Conservation (phyloP, 2,329 filamentous ascomycete species). For the Fusarium stilboides region DNA sequence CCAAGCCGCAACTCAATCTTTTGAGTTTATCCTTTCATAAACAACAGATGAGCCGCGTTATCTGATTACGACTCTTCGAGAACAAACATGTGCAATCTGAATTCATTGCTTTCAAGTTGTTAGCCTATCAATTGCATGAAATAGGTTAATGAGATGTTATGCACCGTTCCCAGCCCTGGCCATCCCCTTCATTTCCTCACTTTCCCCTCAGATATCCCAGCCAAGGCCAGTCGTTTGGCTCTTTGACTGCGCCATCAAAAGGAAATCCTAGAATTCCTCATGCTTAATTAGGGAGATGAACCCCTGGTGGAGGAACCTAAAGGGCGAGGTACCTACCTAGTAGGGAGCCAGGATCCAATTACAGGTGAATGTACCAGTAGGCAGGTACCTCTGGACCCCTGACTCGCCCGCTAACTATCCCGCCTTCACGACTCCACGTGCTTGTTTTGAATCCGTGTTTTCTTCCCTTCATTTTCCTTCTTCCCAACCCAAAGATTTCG, state of each 20-base stretch:
- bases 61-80: background rate
- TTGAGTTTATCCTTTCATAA: constrained; percentile 5
- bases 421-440: constrained; percentile 47
- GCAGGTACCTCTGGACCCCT: constrained; percentile 34
- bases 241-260: constrained; percentile 32
- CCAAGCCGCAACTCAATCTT: constrained; percentile 5
- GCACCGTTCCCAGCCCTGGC: constrained; percentile 36
- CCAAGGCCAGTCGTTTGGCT: constrained; percentile 23
- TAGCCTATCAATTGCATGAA: constrained; percentile 1
- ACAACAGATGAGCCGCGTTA: background rate
- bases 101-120: constrained; percentile 2
- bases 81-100: background rate
- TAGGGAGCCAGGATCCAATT: constrained; percentile 15
- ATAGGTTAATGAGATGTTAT: constrained; percentile 19
- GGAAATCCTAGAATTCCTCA: constrained; percentile 14
- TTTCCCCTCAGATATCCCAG: constrained; percentile 19
- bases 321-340: no score
- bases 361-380: constrained; percentile 24
- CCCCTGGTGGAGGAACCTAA: constrained; percentile 24
- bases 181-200: constrained; percentile 48
- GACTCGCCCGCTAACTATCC: constrained; percentile 39
- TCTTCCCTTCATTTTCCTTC: constrained; percentile 39
- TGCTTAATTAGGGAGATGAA: constrained; percentile 24
- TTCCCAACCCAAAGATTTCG: constrained; percentile 16
- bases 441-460: constrained; percentile 49